Conservation (phyloP, 2,329 filamentous ascomycete species). For the Ophiostoma pallidulum region DNA sequence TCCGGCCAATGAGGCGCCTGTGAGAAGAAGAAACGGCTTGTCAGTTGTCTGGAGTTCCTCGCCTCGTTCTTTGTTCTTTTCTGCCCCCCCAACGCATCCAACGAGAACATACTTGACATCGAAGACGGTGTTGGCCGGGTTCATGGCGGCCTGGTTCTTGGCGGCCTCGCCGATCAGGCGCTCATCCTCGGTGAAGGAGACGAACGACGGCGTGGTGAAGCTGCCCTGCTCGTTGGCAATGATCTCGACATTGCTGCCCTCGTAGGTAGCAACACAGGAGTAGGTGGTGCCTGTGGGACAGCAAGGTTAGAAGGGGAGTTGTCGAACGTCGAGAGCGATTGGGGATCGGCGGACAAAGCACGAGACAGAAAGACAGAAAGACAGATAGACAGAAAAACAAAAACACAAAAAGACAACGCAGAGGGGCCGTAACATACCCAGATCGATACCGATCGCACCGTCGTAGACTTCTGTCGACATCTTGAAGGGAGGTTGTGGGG, state of each 20-base stretch:
- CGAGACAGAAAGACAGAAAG: conserved; percentile 1
- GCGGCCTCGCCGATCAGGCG: conserved; percentile 98
- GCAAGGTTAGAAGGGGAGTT: background rate
- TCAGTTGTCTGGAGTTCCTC: background rate
- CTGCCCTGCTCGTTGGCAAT: conserved; percentile 99
- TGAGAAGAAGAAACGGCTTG: background rate
- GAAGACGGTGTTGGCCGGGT: conserved; percentile 96
- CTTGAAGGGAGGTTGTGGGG: conserved; percentile 28
- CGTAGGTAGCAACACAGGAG: conserved; percentile 99
- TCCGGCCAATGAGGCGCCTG: conserved; percentile 94
- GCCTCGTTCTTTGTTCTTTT: no score
- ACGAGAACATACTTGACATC: conserved; percentile 65
- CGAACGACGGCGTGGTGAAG: conserved; percentile 98
- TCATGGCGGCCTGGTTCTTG: conserved; percentile 99
- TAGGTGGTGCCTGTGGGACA: conserved; percentile 78
- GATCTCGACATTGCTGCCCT: conserved; percentile 99
- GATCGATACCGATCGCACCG: conserved; percentile 99
- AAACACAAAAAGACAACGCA: conserved; percentile 14
- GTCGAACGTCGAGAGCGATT: no score
- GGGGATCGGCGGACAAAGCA: no score
- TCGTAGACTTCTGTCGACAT: conserved; percentile 99
- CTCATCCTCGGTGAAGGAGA: conserved; percentile 98
- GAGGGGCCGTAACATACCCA: conserved; percentile 59
- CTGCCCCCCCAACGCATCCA: no score
- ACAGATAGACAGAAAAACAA: conserved; percentile 1